phyloP scores from a whole-genome alignment of 495 filamentous ascomycete genomes.

The Pyrenula massariospora region DNA sequence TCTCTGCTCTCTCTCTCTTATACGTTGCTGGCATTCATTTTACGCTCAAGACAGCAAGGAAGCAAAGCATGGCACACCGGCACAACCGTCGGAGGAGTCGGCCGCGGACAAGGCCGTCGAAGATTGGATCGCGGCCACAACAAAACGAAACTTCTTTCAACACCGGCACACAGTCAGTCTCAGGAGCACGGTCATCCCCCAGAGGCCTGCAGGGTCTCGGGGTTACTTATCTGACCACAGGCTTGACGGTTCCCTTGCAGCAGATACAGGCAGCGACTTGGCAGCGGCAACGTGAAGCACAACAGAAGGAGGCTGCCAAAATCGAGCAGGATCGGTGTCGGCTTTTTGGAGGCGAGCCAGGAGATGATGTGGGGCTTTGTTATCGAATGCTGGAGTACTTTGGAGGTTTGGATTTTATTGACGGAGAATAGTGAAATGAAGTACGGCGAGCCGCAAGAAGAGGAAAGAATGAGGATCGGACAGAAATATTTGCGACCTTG shows the following conservation, averaged over 20 bases:
- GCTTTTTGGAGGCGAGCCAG: slow-evolving; percentile 34
- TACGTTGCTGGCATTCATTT: not conserved
- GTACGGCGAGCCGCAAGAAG: too few species aligned
- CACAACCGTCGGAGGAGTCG: slow-evolving; percentile 35
- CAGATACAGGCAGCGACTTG: not conserved
- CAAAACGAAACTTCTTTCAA: not conserved
- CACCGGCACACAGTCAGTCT: not conserved
- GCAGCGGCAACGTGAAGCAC: not conserved
- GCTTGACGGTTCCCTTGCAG: not conserved
- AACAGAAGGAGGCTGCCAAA: slow-evolving; percentile 8
- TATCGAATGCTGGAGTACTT: slow-evolving; percentile 39
- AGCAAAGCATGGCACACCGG: slow-evolving; percentile 28
- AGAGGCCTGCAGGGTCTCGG: not conserved
- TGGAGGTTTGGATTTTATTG: slow-evolving; percentile 35
- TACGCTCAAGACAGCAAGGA: not conserved
- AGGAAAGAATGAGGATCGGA: too few species aligned
- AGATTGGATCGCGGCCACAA: not conserved
- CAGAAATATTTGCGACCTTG: too few species aligned
- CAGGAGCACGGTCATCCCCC: not conserved
- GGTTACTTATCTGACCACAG: not conserved
- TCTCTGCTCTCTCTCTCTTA: not conserved
- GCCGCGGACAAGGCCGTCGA: not conserved
- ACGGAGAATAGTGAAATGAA: slow-evolving; percentile 3
- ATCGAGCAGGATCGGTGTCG: slow-evolving; percentile 28
- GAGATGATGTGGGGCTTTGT: slow-evolving; percentile 32